Conservation (phyloP, 305 asterid species). For the Rubia balearica region DNA sequence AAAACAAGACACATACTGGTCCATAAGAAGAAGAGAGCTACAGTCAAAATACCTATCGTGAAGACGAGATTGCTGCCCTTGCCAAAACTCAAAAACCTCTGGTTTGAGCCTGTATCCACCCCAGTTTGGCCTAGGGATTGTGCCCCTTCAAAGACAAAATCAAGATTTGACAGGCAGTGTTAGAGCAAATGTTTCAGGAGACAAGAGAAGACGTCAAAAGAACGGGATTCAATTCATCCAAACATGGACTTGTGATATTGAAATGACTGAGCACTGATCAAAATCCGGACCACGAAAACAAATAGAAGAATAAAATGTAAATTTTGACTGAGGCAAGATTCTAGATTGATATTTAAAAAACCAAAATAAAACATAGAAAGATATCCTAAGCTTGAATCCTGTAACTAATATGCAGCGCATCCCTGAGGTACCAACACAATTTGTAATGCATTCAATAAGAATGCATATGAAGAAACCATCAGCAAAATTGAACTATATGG, state of each 20-base stretch:
- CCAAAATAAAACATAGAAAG: not conserved
- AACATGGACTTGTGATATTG: not conserved
- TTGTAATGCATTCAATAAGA: not conserved
- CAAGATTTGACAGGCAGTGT: not conserved
- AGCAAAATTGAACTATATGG: not conserved
- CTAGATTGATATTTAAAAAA: not conserved
- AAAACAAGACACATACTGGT: not conserved
- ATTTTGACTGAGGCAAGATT: not conserved
- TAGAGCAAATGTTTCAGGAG: not conserved
- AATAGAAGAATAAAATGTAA: not conserved
- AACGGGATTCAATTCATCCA: not conserved
- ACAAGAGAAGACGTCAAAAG: not conserved
- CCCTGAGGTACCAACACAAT: not conserved
- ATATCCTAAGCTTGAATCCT: not conserved
- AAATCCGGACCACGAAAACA: not conserved
- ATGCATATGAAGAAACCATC: not conserved
- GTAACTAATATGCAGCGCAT: not conserved
- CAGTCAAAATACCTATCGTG: slow-evolving; percentile 54
- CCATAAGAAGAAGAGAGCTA: not conserved
- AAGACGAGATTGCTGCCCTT: slow-evolving; percentile 87
- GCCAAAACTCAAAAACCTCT: slow-evolving; percentile 88
- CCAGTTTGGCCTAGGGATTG: slow-evolving; percentile 83
- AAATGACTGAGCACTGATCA: not conserved
- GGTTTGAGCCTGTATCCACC: slow-evolving; percentile 91
- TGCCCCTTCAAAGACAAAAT: slow-evolving; percentile 35